Evolutionary conservation across 2,329 filamentous ascomycete genomes (phyloP), one percentile per base, ranked within the genome.

Genomic region (Fusarium aywerte): DNA sequence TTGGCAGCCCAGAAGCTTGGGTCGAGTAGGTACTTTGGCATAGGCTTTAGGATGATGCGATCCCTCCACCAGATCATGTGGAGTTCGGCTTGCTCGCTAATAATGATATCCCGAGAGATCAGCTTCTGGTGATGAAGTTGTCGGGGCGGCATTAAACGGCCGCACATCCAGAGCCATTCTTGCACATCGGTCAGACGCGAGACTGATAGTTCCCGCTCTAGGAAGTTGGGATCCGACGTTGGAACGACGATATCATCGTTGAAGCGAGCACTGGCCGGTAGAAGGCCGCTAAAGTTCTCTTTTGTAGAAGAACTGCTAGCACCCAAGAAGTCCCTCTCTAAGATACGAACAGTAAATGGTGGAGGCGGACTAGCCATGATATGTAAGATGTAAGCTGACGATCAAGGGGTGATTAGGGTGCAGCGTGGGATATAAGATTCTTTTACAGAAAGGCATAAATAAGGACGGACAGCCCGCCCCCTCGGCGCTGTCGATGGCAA

Each of bases 31-130:
- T 76, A 83, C 2, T 70, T 56, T 1, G 82, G 82, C 2, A 81
- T 59, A 1, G 80, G 79, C 57, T 81, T 81, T 12, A 81, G 43
- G 39, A 72, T 73, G 20, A 81, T 80, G 39, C 76, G 74, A 12
- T 75, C 74, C 18, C 73, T 74, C 44, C 75, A 72, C 80, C 79
- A 81, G 29, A 81, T 68, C 40, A 80, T 76, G 47, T 81, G 80
- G 23, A 81, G 70, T 25, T 79, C 76, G 11, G 78, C 68, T 15
- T 73, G 74, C 50, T 81, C 80, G 18, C 77, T 79, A 47, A 81
- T 66, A 33, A 71, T 56, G 35, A 81, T 76, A 2, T 78, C 74
- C 39, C 78, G 72, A 1, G 59, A 69, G 29, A 77, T 63, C 16
- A 78, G 62, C 10, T 74, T 50, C 49, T 81, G 79, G 43, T 80